Base-by-base conservation (phyloP, 169 alveolate genomes). In the Besnoitia besnoiti region DNA sequence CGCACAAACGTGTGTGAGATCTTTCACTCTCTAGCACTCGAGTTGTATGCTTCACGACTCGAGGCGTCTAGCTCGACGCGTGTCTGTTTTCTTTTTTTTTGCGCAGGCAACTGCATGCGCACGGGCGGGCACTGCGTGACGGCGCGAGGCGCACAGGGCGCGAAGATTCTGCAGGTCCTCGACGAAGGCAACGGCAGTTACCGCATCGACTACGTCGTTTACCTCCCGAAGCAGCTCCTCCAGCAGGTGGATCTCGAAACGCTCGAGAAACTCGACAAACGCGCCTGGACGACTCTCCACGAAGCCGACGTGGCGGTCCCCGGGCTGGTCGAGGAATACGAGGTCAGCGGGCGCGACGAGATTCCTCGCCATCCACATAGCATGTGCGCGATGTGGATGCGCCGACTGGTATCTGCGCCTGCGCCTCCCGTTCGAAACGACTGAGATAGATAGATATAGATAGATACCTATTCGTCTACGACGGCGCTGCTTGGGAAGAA, bases 131-230 rank as follows among this genome's bases (percentile, higher is more conserved):
- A 94, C 87, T 88, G 92, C 51, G 39, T 94, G 61, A 89, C 89
- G 37, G 96, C 90, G 33, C 82, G 75, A 40, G 94, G 89, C 37
- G 62, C 92, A 12, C 61, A 49, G 0, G 94, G 94, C 27, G 96
- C 96, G 19, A 89, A 77, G n/a, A 91, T 94, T 35, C 91, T 91
- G 46, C 90, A 90, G 27, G 91, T 94, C 12, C 50, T 67, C 24
- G 96, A 94, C 67, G 92, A 94, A 76, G 90, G 94, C 94, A 85
- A 76, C 77, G 96, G 96, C 16, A 85, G 94, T 33, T 94, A 93
- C 85, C 40, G 82, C 7, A 67, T 94, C 39, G 91, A 91, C 80
- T 94, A 93, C 75, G 92, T 92, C 12, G 93, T 94, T 30, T 90
- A 90, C 44, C 59, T 93, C 44, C 90, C 94, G 27, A 77, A 77